Conservation (phyloP, 1,139 yeast species). For the Candida glucosophila region DNA sequence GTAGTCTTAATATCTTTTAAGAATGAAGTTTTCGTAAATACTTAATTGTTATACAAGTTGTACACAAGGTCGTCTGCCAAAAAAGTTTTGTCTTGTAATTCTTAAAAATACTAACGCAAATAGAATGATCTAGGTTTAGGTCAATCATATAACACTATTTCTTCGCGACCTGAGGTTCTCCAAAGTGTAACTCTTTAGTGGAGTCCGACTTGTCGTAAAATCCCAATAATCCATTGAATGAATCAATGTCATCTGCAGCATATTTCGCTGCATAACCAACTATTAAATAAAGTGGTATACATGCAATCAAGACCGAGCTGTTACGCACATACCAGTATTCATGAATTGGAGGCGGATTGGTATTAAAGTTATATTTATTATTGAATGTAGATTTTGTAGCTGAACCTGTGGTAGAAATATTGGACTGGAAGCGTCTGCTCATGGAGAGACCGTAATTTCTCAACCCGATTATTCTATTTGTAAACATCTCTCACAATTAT, state of each 20-base stretch:
- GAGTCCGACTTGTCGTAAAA: constrained; percentile 29
- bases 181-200: constrained; percentile 28
- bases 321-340: constrained; percentile 39
- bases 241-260: constrained; percentile 21
- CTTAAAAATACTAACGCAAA: no score
- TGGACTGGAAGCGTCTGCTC: constrained; percentile 30
- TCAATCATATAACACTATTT: no score
- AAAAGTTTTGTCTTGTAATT: no score
- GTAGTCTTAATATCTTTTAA: no score
- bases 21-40: no score
- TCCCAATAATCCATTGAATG: constrained; percentile 24
- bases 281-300: constrained; percentile 29
- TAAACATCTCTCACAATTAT: no score
- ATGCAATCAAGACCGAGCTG: constrained; percentile 27
- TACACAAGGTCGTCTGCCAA: no score
- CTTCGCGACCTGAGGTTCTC: constrained; percentile 24
- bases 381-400: constrained; percentile 23
- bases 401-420: constrained; percentile 13
- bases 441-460: no score
- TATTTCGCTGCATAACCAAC: constrained; percentile 28
- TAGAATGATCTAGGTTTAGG: no score
- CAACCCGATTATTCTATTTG: no score
- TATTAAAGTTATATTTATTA: constrained; percentile 37
- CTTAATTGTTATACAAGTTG: no score
- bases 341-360: constrained; percentile 40